Percentiles rank a stretch among this genome's conserved stretches.
Conservation (phyloP, 345 rosid genomes). For the Iberis pinnata region DNA sequence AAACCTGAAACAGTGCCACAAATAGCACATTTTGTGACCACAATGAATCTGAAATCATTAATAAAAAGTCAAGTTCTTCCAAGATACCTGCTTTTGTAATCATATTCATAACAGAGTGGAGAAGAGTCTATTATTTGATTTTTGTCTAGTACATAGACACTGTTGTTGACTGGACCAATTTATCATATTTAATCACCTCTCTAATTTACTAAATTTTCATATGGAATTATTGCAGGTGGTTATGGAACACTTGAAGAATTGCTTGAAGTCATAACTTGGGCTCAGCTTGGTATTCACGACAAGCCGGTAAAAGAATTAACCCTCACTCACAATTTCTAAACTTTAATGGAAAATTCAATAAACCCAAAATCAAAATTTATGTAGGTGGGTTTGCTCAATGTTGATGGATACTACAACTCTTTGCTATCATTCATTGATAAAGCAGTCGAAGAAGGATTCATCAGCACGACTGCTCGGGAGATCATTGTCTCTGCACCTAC, state of each 20-base stretch:
- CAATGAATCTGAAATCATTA: slow-evolving; percentile 35
- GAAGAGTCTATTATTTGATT: slow-evolving; percentile 12
- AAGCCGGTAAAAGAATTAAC: slow-evolving; percentile 50
- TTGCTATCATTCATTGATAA: slow-evolving; percentile 88
- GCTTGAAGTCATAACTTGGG: slow-evolving; percentile 98
- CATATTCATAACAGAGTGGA: slow-evolving; percentile 17
- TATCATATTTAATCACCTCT: not conserved
- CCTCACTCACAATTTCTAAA: not conserved
- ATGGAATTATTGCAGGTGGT: slow-evolving; percentile 53
- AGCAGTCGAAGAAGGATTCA: slow-evolving; percentile 97
- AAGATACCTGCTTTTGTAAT: slow-evolving; percentile 21
- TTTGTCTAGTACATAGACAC: slow-evolving; percentile 7
- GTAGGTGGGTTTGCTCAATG: slow-evolving; percentile 96
- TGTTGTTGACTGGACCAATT: slow-evolving; percentile 23
- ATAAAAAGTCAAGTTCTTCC: slow-evolving; percentile 27
- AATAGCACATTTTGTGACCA: slow-evolving; percentile 33
- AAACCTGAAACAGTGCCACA: slow-evolving; percentile 31
- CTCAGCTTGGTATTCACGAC: slow-evolving; percentile 96
- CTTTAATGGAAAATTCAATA: not conserved
- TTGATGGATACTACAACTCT: slow-evolving; percentile 98
- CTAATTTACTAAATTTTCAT: slow-evolving; percentile 2
- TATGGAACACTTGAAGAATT: slow-evolving; percentile 97
- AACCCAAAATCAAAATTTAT: slow-evolving; percentile 1
- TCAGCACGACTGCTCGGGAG: slow-evolving; percentile 74
- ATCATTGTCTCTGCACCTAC: slow-evolving; percentile 90